Base-by-base conservation (phyloP, 78 protist genomes). In the Cavenderia fasciculata region DNA sequence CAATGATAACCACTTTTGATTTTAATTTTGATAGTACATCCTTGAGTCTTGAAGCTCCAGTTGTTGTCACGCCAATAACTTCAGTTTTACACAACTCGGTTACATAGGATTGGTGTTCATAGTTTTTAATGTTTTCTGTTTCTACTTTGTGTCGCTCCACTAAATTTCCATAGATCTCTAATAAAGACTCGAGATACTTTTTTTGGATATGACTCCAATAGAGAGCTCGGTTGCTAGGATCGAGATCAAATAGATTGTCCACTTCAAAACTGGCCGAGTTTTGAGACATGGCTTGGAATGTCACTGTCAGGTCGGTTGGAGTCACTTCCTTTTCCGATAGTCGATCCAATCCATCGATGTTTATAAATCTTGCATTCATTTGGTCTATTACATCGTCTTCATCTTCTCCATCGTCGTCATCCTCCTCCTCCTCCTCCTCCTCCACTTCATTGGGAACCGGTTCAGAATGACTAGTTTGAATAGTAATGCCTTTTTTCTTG, bases 51-150 rank as follows among this genome's bases (percentile, higher is more conserved):
- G 66, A 46, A 10, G 69, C 65, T 36, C 87, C 87, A 4, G 51
- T 57, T 49, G 77, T 57, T 0, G 94, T 88, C 1, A 59, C 68
- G 0, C 77, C 94, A 1, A 88, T 61, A 4, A 88, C 59, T 1
- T 57, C 14, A 27, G 31, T 27, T n/a, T 29, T 19, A 0, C 19
- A 4, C 4, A 77, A 27, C 18, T 59, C 74, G 29, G 2, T 36
- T 21, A 7, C 18, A 31, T 77, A 65, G 0, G 63, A 16, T 33
- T 34, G 18, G 36, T 62, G 19, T 36, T 77, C 86, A 65, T 65
- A 47, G 8, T 77, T 47, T 19, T 38, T 8, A 4, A 77, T 40
- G 0, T 18, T 36, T 18, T 25, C 27, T 11, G 77, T 34, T 0
- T 49, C 18, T 12, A 0, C 2, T 33, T 18, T 46, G 34, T 77